phyloP scores from a whole-genome alignment of 2,329 filamentous ascomycete genomes.

The Cadophora malorum region DNA sequence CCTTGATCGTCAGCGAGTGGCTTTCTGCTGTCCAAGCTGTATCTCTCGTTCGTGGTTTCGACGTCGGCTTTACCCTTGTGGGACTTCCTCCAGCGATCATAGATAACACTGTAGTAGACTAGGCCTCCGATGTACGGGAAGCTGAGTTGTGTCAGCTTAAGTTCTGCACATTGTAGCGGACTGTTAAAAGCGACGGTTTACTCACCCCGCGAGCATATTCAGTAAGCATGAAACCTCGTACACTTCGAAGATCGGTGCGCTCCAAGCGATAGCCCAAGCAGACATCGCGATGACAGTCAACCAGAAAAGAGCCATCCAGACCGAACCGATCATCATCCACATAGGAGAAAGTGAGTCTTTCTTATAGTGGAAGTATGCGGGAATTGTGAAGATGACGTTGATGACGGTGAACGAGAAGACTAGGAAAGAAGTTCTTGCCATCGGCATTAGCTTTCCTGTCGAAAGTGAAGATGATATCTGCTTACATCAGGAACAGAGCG shows the following conservation, averaged over 20 bases:
- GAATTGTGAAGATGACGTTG: constrained; percentile 3
- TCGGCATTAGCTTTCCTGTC: neutral
- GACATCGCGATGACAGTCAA: neutral
- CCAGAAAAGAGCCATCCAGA: constrained; percentile 13
- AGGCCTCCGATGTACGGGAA: neutral
- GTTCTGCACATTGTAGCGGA: neutral
- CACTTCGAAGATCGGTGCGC: neutral
- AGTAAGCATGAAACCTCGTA: neutral
- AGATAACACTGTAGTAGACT: constrained; percentile 2
- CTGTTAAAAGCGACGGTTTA: neutral
- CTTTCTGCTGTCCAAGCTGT: constrained; percentile 13
- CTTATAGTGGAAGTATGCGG: constrained; percentile 8
- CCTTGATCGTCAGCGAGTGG: neutral
- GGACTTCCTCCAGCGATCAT: neutral
- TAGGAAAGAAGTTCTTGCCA: neutral
- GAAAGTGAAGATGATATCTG: too few species aligned
- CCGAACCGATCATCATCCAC: constrained; percentile 12
- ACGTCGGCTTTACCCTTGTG: neutral
- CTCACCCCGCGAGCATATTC: neutral
- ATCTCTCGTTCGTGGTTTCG: neutral
- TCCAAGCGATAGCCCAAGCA: neutral
- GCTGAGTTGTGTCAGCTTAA: neutral
- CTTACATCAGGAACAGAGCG: neutral
- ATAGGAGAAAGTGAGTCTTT: neutral
- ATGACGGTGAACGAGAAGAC: constrained; percentile 8